Evolutionary conservation across 805 yeast species (phyloP).

Genomic region (Naumovozyma castellii): DNA sequence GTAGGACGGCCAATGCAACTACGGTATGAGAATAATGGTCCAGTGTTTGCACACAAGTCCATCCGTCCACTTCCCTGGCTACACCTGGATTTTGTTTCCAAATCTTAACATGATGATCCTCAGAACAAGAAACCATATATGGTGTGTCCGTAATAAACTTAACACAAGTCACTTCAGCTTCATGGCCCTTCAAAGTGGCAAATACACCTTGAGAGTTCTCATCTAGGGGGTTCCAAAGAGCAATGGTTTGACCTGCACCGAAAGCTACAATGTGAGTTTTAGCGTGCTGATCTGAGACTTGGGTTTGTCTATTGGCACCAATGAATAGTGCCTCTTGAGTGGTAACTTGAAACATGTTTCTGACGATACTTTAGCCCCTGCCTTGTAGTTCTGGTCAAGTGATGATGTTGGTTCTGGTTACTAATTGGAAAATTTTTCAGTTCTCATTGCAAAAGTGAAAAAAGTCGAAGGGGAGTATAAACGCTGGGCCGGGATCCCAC

Average conservation of each 20-base stretch:
- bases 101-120: slow-evolving; percentile 51
- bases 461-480: too few species aligned
- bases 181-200: slow-evolving; percentile 51
- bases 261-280: slow-evolving; percentile 43
- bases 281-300: slow-evolving; percentile 44
- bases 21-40: slow-evolving; percentile 42
- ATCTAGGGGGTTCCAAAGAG: slow-evolving; percentile 57
- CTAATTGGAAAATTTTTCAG: background rate
- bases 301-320: slow-evolving; percentile 64
- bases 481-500: background rate
- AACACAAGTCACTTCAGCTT: slow-evolving; percentile 57
- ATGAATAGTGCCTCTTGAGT: slow-evolving; percentile 47
- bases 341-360: background rate
- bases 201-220: slow-evolving; percentile 37
- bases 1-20: slow-evolving; percentile 41
- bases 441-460: too few species aligned
- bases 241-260: slow-evolving; percentile 60
- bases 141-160: slow-evolving; percentile 41
- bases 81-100: slow-evolving; percentile 38
- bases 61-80: slow-evolving; percentile 1
- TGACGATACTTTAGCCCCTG: too few species aligned
- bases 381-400: too few species aligned
- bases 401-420: background rate
- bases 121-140: slow-evolving; percentile 51
- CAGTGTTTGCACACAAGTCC: slow-evolving; percentile 26